Percentiles rank a stretch among this genome's conserved stretches.
Evolutionary conservation across 305 asterid genomes (phyloP).

Genomic region (Solanum hybrid): DNA sequence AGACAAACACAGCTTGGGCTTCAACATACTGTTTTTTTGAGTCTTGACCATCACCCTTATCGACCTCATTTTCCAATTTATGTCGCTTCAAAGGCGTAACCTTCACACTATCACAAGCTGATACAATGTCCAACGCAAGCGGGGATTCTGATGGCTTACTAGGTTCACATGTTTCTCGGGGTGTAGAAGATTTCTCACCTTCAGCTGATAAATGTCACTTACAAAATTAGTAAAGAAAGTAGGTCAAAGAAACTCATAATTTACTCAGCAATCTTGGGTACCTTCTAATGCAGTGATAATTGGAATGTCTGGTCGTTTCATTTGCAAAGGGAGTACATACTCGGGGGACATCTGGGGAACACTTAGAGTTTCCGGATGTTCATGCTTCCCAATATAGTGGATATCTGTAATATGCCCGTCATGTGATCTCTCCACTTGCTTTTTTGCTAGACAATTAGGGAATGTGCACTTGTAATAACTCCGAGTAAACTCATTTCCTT

Average conservation of each 20-base stretch:
- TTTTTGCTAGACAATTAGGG: constrained; percentile 65
- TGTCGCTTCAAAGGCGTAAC: constrained; percentile 26
- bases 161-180: constrained; percentile 24
- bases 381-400: constrained; percentile 66
- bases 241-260: neutral
- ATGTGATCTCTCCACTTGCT: constrained; percentile 75
- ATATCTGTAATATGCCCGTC: constrained; percentile 60
- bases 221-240: neutral
- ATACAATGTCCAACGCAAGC: constrained; percentile 20
- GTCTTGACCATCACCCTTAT: constrained; percentile 30
- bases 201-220: constrained; percentile 5
- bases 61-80: constrained; percentile 22
- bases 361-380: constrained; percentile 58
- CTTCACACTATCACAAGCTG: constrained; percentile 23
- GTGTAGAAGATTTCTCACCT: constrained; percentile 14
- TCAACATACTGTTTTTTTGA: constrained; percentile 66
- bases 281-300: constrained; percentile 36
- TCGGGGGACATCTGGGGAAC: constrained; percentile 29
- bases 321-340: constrained; percentile 24
- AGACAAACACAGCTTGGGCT: neutral
- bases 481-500: constrained; percentile 71
- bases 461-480: constrained; percentile 87
- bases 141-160: constrained; percentile 24
- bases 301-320: constrained; percentile 25
- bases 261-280: constrained; percentile 28